Base-by-base conservation (phyloP, 2,329 filamentous ascomycete genomes). In the Zymoseptoria passerinii region DNA sequence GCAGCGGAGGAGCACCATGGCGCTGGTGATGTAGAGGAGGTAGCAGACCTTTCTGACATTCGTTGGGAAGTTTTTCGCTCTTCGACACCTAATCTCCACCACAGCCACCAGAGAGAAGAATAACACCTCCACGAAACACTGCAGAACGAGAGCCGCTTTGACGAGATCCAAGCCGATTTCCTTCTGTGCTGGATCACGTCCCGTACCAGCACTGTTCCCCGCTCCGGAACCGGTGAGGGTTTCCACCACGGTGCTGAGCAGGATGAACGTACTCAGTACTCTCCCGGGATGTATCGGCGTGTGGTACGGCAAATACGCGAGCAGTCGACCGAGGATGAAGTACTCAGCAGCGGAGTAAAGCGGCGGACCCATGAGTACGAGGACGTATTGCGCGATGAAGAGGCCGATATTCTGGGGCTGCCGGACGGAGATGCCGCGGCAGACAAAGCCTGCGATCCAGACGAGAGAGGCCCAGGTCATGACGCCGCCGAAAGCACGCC, bases 291-390 rank as follows among this genome's bases (percentile, higher is more conserved):
- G 80, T 35, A 83, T 76, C 0, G 82, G 83, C 0, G 83, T 77
- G 58, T 81, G 76, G 66, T 84, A 82, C 0, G 83, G 83, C 2
- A 83, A 75, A 69, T 86, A 87, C 68, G 81, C 81, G 19, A 87
- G 75, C 10, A 84, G 75, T 3, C 83, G 78, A 1, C 80, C 80
- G 23, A 87, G 78, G 57, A 85, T 78, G 64, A 83, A 79, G 70
- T 86, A 86, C 66, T 86, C 84, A 57, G 81, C 78, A 2, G 83
- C 75, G 55, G 83, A 82, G 53, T 65, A 76, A 48, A 85, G 80
- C 3, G 87, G 73, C 0, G 85, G 84, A 2, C 81, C 65, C 58
- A 76, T 68, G 13, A 76, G 68, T 40, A 75, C 70, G 6, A 77
- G 68, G 0, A 76, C 72, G 16, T 68, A 70, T n/a, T 73, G 73